phyloP scores from a whole-genome alignment of 2,329 filamentous ascomycete species.

The Truncatella angustata region DNA sequence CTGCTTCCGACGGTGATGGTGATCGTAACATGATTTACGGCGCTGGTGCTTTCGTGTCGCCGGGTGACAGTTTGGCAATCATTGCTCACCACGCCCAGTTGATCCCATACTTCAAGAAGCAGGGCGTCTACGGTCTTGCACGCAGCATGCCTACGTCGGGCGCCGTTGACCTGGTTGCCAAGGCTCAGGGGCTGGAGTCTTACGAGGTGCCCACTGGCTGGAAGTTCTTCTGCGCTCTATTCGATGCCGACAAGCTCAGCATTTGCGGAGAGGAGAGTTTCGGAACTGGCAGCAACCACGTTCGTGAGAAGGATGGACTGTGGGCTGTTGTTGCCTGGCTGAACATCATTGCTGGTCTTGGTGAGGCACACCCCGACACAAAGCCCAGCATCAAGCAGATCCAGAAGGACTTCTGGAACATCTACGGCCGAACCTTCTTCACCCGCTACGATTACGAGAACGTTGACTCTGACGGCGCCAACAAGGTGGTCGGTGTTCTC shows the following conservation, averaged over 20 bases:
- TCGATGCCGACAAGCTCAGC: constrained; percentile 92
- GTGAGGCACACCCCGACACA: constrained; percentile 73
- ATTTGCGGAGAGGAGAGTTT: constrained; percentile 99
- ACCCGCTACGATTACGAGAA: constrained; percentile 98
- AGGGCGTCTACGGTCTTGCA: constrained; percentile 92
- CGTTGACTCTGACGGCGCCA: constrained; percentile 85
- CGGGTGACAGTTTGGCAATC: constrained; percentile 95
- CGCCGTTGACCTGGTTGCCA: constrained; percentile 91
- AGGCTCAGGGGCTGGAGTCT: constrained; percentile 85
- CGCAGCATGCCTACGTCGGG: constrained; percentile 97
- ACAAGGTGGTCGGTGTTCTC: constrained; percentile 83
- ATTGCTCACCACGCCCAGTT: constrained; percentile 95
- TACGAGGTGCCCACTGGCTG: constrained; percentile 99
- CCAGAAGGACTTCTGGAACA: constrained; percentile 95
- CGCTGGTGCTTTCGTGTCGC: constrained; percentile 92
- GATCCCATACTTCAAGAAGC: constrained; percentile 97
- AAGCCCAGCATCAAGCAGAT: constrained; percentile 94
- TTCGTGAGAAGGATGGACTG: constrained; percentile 97
- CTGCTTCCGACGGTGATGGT: constrained; percentile 93
- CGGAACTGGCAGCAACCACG: constrained; percentile 96
- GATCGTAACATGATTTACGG: constrained; percentile 99
- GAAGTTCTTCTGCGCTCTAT: constrained; percentile 98
- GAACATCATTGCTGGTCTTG: constrained; percentile 95
- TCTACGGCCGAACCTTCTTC: constrained; percentile 97
- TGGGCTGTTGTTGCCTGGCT: constrained; percentile 98